Evolutionary conservation across 2,329 filamentous ascomycete species (phyloP).

Genomic region (Trichophyton verrucosum): DNA sequence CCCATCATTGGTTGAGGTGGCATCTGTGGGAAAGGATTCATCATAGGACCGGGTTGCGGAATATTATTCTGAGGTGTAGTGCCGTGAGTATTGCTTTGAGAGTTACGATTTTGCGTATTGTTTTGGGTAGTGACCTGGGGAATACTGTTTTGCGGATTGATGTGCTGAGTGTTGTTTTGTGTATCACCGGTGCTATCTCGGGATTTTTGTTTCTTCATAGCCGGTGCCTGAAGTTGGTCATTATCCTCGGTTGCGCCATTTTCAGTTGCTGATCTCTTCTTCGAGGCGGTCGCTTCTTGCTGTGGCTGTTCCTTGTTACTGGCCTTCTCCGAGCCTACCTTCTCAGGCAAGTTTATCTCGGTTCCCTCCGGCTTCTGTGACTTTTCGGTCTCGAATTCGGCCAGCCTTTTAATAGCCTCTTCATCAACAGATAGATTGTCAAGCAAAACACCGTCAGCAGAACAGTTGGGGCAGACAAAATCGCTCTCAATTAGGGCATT

Average conservation of each 20-base stretch:
- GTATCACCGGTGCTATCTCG: slow-evolving; percentile 21
- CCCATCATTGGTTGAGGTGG: not conserved
- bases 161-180: not conserved
- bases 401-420: slow-evolving; percentile 64
- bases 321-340: not conserved
- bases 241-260: slow-evolving; percentile 46
- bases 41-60: not conserved
- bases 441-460: slow-evolving; percentile 80
- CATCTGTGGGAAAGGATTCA: not conserved
- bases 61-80: not conserved
- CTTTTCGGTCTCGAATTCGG: slow-evolving; percentile 53
- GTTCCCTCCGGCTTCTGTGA: slow-evolving; percentile 32
- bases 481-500: slow-evolving; percentile 98
- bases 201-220: slow-evolving; percentile 35
- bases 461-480: slow-evolving; percentile 86
- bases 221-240: slow-evolving; percentile 27
- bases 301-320: slow-evolving; percentile 12
- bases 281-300: slow-evolving; percentile 34
- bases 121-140: not conserved
- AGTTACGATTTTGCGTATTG: not conserved
- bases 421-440: slow-evolving; percentile 80
- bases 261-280: slow-evolving; percentile 75
- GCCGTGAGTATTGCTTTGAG: not conserved
- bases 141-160: not conserved
- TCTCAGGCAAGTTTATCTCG: slow-evolving; percentile 10